A percentile compares a stretch with the other conserved stretches of the same genome.
Evolutionary conservation across 2,329 filamentous ascomycete genomes (phyloP).

Genomic region (Alternaria gansuensis): DNA sequence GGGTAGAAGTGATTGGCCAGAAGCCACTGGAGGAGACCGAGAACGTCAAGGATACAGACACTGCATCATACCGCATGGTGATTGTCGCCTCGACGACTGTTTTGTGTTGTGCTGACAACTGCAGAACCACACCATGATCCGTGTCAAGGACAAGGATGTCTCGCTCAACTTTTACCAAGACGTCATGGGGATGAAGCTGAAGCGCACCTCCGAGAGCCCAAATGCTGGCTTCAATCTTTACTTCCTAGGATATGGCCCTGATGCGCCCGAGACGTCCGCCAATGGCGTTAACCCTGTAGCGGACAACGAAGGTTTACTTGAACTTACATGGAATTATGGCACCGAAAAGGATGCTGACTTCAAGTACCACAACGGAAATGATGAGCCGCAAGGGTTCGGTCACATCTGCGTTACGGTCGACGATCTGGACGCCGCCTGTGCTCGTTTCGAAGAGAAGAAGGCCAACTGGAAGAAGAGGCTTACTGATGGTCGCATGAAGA

Average conservation of each 20-base stretch:
- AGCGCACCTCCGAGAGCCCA: constrained; percentile 75
- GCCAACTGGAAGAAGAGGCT: constrained; percentile 95
- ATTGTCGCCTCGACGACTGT: background rate
- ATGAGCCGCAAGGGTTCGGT: constrained; percentile 90
- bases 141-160: constrained; percentile 73
- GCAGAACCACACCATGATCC: constrained; percentile 91
- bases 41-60: constrained; percentile 74
- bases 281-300: constrained; percentile 68
- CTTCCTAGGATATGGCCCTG: constrained; percentile 79
- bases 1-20: constrained; percentile 82
- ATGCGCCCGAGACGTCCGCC: constrained; percentile 60
- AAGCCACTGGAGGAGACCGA: constrained; percentile 77
- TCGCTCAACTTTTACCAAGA: constrained; percentile 69
- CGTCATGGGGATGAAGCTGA: constrained; percentile 84
- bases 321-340: constrained; percentile 84
- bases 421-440: constrained; percentile 85
- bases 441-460: constrained; percentile 81
- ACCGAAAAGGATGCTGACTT: constrained; percentile 87
- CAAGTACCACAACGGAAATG: constrained; percentile 91
- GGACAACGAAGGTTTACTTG: constrained; percentile 81
- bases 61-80: constrained; percentile 74
- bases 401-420: constrained; percentile 92
- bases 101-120: constrained; percentile 19
- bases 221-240: constrained; percentile 86
- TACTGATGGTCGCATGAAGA: constrained; percentile 90